Base-by-base conservation (phyloP, 495 filamentous ascomycete genomes). In the Hyaloscypha variabilis region DNA sequence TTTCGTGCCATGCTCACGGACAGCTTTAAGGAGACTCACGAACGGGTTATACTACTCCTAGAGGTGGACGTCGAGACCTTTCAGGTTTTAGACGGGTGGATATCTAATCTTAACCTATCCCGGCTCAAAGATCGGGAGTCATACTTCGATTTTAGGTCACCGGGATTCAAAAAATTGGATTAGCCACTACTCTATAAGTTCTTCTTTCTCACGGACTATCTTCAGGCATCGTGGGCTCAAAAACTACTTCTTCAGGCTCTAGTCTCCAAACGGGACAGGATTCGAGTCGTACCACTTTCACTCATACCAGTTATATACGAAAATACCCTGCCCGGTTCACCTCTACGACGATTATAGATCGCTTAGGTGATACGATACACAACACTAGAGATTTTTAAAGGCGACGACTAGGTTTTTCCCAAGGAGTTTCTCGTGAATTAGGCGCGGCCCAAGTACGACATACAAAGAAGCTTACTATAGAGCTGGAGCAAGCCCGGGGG, bases 11-110 rank as follows among this genome's bases (percentile, higher is more conserved):
- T 53, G 42, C 60, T 62, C 19, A 62, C 11, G 24, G 60, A 53
- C 60, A 21, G 60, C 42, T 62, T 62, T 28, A 51, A 62, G 60
- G 46, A 62, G 60, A 62, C 42, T 62, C 8, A 62, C 23, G 42
- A 62, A 52, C 60, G 39, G 39, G 60, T 53, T 30, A 46, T 62
- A 21, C 60, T 53, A 62, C 60, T 62, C 24, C 46, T 24, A 52
- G 60, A 62, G 42, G 46, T 53, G 28, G 60, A 62, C 42, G 60
- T 51, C 36, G 11, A 62, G 60, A 30, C 60, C 23, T 62, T 62
- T 62, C n/a, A 49, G 58, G 58, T 49, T 61, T 61, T 61, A 1
- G 58, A 61, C 3, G 36, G 21, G 25, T 61, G 58, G 58, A 8
- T 49, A 60, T 60, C 57, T 60, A 60, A 42, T 6, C 57, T 60